A percentile compares a stretch with the other conserved stretches of the same genome.
These are phyloP conservation scores for Aspergillus nomiae DNA, from an alignment of 2,329 filamentous ascomycete species.

Conservation along the genomic window DNA sequence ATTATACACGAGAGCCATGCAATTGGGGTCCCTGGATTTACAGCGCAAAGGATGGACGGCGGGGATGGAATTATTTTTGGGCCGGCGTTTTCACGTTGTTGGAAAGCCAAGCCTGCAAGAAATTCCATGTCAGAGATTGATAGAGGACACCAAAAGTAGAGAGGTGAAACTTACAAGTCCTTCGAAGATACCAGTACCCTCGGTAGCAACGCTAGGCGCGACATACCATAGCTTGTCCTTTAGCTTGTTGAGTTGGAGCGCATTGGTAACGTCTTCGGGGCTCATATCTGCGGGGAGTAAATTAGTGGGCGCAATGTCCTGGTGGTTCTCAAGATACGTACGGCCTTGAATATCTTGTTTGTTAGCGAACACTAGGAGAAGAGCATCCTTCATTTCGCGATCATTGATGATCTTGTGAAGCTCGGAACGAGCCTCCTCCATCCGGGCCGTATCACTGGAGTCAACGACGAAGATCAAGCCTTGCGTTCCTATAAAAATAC, in stretches of 20 bases:
- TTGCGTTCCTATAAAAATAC: conserved; percentile 70
- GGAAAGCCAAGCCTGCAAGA: conserved; percentile 68
- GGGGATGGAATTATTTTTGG: conserved; percentile 35
- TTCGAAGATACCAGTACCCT: conserved; percentile 78
- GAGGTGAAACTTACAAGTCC: conserved; percentile 60
- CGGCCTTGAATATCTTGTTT: conserved; percentile 93
- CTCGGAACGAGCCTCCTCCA: conserved; percentile 91
- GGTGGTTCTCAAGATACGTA: conserved; percentile 42
- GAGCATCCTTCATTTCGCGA: conserved; percentile 93
- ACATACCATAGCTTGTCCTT: conserved; percentile 87
- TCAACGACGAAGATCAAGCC: conserved; percentile 99
- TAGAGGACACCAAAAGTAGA: not conserved
- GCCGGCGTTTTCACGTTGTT: conserved; percentile 73
- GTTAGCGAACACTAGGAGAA: conserved; percentile 95
- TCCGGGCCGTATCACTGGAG: conserved; percentile 85
- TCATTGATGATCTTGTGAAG: conserved; percentile 97
- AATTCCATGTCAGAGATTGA: conserved; percentile 14
- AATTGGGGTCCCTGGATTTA: conserved; percentile 22
- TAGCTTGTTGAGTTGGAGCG: conserved; percentile 72
- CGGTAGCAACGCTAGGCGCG: conserved; percentile 78
- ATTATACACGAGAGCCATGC: conserved; percentile 37
- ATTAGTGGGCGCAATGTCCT: conserved; percentile 16
- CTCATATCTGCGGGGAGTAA: conserved; percentile 65
- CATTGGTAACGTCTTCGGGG: conserved; percentile 76
- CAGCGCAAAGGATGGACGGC: conserved; percentile 9